Conservation (phyloP, 805 yeast species). For the Candida nonsorbophila region DNA sequence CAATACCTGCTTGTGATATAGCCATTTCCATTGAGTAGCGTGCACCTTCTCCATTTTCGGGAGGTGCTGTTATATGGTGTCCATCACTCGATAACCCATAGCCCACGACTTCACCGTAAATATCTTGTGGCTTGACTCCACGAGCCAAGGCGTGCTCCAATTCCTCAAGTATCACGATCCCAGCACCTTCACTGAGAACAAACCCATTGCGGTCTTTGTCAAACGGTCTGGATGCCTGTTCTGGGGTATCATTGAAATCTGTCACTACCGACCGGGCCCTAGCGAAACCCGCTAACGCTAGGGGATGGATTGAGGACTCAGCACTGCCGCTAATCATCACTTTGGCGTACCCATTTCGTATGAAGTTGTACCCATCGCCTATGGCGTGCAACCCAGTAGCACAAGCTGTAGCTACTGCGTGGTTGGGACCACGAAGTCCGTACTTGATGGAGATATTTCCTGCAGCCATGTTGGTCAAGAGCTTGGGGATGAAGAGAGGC, state of each 20-base stretch:
- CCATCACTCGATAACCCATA: slow-evolving; percentile 94
- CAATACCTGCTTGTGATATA: slow-evolving; percentile 43
- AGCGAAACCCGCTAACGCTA: slow-evolving; percentile 86
- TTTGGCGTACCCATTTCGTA: slow-evolving; percentile 73
- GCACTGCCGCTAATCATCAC: slow-evolving; percentile 94
- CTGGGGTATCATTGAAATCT: slow-evolving; percentile 55
- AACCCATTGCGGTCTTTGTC: slow-evolving; percentile 78
- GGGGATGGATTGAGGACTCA: slow-evolving; percentile 81
- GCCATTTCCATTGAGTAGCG: slow-evolving; percentile 78
- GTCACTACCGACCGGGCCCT: slow-evolving; percentile 79
- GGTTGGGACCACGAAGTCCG: slow-evolving; percentile 80
- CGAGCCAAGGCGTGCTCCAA: slow-evolving; percentile 68
- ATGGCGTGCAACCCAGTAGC: slow-evolving; percentile 93
- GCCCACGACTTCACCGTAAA: slow-evolving; percentile 80
- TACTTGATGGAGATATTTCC: slow-evolving; percentile 81
- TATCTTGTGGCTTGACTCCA: slow-evolving; percentile 44
- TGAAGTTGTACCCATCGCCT: slow-evolving; percentile 87
- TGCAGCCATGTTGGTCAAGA: slow-evolving; percentile 89
- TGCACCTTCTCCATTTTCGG: slow-evolving; percentile 80
- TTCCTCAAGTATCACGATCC: slow-evolving; percentile 70
- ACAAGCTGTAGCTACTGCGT: slow-evolving; percentile 89
- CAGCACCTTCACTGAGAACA: slow-evolving; percentile 92
- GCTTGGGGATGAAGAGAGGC: slow-evolving; percentile 81
- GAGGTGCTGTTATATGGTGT: slow-evolving; percentile 88
- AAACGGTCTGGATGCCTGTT: slow-evolving; percentile 78